These are phyloP conservation scores for Aspergillus uvarum DNA, from an alignment of 2,329 filamentous ascomycete genomes.

Conservation along the genomic window DNA sequence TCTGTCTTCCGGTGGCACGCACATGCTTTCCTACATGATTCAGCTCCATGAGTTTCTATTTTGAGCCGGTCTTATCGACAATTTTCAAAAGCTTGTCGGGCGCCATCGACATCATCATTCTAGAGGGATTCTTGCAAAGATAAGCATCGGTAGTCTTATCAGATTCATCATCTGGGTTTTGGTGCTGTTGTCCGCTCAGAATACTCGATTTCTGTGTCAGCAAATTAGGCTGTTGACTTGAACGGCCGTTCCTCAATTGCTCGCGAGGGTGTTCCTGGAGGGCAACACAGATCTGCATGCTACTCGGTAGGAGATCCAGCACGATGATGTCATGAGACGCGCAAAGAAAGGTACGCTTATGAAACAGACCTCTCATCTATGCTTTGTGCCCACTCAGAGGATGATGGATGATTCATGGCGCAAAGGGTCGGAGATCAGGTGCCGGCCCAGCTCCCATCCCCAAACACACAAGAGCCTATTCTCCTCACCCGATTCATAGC, in stretches of 20 bases:
- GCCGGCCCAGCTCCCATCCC: background rate
- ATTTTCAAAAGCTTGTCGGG: background rate
- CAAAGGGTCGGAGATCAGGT: background rate
- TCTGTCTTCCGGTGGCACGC: background rate
- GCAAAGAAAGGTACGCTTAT: background rate
- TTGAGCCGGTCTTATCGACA: background rate
- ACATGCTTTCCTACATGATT: background rate
- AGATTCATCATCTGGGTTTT: no score
- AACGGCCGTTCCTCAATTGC: background rate
- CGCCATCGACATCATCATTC: conserved; percentile 5
- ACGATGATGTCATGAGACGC: background rate
- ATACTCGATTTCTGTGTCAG: background rate
- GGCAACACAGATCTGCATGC: background rate
- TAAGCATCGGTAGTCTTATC: no score
- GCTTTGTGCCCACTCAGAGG: background rate
- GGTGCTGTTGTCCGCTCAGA: background rate
- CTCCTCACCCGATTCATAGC: background rate
- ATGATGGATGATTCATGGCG: background rate
- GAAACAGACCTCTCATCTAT: background rate
- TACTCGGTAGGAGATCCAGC: background rate
- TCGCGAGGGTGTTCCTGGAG: background rate
- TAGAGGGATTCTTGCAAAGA: background rate
- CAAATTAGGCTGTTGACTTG: background rate
- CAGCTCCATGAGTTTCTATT: background rate
- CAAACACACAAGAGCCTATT: background rate